A percentile compares a stretch with the other conserved stretches of the same genome.
Conservation (phyloP, 164 flowering plant species). For the Macadamia integrifolia region DNA sequence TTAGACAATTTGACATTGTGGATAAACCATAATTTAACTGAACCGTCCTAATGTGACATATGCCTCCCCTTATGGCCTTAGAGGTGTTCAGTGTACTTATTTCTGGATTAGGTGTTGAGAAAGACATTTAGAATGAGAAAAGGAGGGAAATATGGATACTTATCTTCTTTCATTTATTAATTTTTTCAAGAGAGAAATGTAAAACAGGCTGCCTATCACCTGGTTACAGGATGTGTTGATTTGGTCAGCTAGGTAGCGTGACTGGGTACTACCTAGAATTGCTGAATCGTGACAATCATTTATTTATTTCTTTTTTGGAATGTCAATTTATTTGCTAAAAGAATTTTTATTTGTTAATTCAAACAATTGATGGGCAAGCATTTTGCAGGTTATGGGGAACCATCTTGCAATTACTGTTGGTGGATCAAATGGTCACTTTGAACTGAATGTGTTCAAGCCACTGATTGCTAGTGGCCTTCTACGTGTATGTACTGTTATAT, state of each 20-base stretch:
- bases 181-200: too few relatives aligned
- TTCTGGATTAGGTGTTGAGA: too few relatives aligned
- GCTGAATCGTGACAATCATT: neutral
- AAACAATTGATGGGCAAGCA: conserved; percentile 1
- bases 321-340: neutral
- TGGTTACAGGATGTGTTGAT: too few relatives aligned
- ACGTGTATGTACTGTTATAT: conserved; percentile 45
- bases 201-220: too few relatives aligned
- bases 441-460: conserved; percentile 94
- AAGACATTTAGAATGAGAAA: too few relatives aligned
- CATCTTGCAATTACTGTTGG: conserved; percentile 91
- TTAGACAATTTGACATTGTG: neutral
- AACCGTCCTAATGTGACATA: too few relatives aligned
- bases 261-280: too few relatives aligned
- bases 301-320: neutral
- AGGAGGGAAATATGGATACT: too few relatives aligned
- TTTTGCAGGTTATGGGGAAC: conserved; percentile 88
- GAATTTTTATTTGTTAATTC: neutral
- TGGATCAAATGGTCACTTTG: conserved; percentile 98
- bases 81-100: too few relatives aligned
- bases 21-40: neutral
- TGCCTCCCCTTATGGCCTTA: too few relatives aligned
- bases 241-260: too few relatives aligned
- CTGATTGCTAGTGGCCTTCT: conserved; percentile 82
- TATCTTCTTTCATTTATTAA: too few relatives aligned